Evolutionary conservation across 2,329 filamentous ascomycete species (phyloP), one percentile per base, ranked within the genome.

Genomic region (Xylaria sp.): DNA sequence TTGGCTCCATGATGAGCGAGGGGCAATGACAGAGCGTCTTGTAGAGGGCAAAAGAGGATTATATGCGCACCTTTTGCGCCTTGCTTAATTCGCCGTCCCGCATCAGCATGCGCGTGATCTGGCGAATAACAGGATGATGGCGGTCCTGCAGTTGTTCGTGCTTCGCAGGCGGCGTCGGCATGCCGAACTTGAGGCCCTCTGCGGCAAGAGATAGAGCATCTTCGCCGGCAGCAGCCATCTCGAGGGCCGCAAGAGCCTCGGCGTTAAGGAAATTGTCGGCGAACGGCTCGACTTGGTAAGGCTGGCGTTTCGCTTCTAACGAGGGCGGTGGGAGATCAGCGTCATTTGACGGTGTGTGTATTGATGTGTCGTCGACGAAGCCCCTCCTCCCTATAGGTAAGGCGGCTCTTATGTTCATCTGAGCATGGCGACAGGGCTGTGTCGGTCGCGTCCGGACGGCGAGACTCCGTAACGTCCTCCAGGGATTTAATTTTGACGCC

Each of bases 61-160:
- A 65, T 61, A 68, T 63, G 38, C 66, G 35, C 59, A 96, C 93
- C 81, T 89, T 88, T 78, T 99, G 92, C n/a, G 95, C 95, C 76
- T 87, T 85, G 73, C 90, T 90, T 75, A 96, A 87, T 82, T 97
- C 96, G 70, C 95, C 95, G 78, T 98, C 87, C 71, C 84, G 83
- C 94, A 98, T 99, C 67, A 99, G 79, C 70, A 97, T 83, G 75
- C 93, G 94, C 17, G 93, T 97, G 71, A 98, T 84, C 80, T 97
- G 95, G 68, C 90, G 83, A 50, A 98, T 82, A 7, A 97, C 84
- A 1, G 92, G 87, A 74, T 97, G 91, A 75, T 98, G 96, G 72
- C 95, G 87, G 74, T 92, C 83, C 77, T 93, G 91, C 71, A 94
- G 79, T 78, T 92, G 84, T 73, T 82, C 75, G 31, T 80, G 72